These are phyloP conservation scores for Cucurbita argyrosperma DNA, from an alignment of 306 rosid species.

Conservation along the genomic window DNA sequence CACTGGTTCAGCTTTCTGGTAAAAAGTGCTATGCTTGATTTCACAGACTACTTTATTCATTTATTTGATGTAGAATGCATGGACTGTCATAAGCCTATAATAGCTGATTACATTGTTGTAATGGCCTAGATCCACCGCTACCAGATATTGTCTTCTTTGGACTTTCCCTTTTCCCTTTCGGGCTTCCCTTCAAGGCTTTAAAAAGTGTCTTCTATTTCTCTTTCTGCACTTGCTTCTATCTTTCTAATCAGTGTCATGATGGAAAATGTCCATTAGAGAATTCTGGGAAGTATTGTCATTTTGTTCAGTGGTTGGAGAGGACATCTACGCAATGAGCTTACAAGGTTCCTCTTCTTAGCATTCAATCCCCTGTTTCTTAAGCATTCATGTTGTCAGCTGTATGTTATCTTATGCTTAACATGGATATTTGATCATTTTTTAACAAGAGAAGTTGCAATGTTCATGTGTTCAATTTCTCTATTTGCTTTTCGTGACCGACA, in stretches of 20 bases:
- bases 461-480: not conserved
- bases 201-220: too few species aligned
- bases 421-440: not conserved
- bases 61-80: not conserved
- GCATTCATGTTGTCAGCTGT: not conserved
- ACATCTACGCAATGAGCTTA: constrained; percentile 71
- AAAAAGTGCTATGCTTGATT: constrained; percentile 6
- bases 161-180: too few species aligned
- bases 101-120: not conserved
- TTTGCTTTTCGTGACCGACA: not conserved
- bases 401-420: not conserved
- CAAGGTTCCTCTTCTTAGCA: constrained; percentile 40
- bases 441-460: not conserved
- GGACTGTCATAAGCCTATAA: not conserved
- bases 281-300: constrained; percentile 81
- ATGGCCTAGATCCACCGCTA: too few species aligned
- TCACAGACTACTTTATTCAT: not conserved
- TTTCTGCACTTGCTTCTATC: constrained; percentile 1
- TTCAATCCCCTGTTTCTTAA: not conserved
- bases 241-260: constrained; percentile 73
- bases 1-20: constrained; percentile 95
- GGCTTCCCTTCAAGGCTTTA: too few species aligned
- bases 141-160: too few species aligned
- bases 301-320: constrained; percentile 90
- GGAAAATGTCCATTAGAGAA: constrained; percentile 74